Evolutionary conservation across 2,329 filamentous ascomycete genomes (phyloP).

Genomic region (Colletotrichum endophyticum): DNA sequence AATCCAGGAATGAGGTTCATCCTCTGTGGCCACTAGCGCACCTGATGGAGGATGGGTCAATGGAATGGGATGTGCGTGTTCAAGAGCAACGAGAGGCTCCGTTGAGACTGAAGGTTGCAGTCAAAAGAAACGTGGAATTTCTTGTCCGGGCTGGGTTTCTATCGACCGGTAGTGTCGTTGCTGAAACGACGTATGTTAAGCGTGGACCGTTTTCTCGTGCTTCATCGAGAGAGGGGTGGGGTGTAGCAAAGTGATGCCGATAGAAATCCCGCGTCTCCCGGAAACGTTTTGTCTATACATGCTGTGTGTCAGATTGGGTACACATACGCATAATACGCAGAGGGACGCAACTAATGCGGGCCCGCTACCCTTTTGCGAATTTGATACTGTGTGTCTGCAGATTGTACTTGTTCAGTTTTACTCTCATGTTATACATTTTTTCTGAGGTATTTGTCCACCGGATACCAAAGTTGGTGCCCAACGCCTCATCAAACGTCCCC

Average conservation of each 20-base stretch:
- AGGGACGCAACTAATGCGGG: no score
- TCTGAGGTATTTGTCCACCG: neutral
- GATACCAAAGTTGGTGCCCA: neutral
- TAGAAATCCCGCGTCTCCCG: neutral
- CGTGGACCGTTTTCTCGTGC: neutral
- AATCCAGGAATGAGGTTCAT: neutral
- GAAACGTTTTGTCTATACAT: neutral
- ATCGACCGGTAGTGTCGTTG: neutral
- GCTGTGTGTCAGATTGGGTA: neutral
- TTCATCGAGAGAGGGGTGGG: neutral
- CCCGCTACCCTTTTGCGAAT: no score
- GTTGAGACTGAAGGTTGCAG: neutral
- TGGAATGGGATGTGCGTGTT: neutral
- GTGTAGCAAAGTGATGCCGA: neutral
- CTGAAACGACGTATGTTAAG: no score
- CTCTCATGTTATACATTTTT: neutral
- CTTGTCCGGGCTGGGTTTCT: neutral
- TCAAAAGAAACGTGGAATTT: neutral
- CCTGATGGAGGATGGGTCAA: neutral
- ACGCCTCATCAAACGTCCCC: neutral
- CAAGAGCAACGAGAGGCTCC: neutral
- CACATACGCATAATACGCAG: no score
- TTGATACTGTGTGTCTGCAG: neutral
- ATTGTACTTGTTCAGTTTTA: neutral
- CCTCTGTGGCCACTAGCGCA: slow-evolving; percentile 10